Base-by-base conservation (phyloP, 305 asterid genomes). In the Fraxinus sp. region DNA sequence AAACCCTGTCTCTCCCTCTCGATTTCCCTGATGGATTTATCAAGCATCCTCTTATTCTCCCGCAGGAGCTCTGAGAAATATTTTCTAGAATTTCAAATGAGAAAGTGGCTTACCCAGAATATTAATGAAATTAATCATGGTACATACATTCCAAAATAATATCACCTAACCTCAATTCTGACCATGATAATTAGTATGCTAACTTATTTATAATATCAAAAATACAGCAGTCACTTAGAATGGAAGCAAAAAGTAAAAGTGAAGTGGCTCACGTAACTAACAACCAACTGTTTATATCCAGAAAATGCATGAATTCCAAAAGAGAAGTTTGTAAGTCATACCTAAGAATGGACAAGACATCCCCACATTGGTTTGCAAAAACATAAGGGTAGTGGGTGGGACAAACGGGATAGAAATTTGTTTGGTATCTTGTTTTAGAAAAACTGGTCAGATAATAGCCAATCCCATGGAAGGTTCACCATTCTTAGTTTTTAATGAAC, bases 21-120 rank as follows among this genome's bases (percentile, higher is more conserved):
- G 77, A 97, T 93, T 83, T 97, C 98, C 62, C 98, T 91, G 79
- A 94, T 97, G 4, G 98, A 97, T 80, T 94, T 95, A 92, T 97
- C 99, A 74, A 97, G 97, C 99, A 94, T 95, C 83, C 98, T 90
- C 87, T 97, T 97, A 83, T 97, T 97, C 81, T 97, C 99, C 90
- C 97, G 95, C 94, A 97, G 89, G 74, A 97, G 96, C 89, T 97
- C 99, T 97, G 70, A 62, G 79, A 74, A 16, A 55, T 57, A n/a
- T 64, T 13, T 44, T 22, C 57, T 37, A 46, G 24, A 68, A 28
- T 78, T 24, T 79, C 83, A 82, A 72, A 84, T 71, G 81, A 35
- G 76, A 74, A 82, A 80, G 70, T 5, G 77, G 77, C 52, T 73
- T 35, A n/a, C 14, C 11, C 30, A 73, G 28, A 35, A 35, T 36